These are phyloP conservation scores for Blastobotrys elegans DNA, from an alignment of 1,139 yeast species.

Conservation along the genomic window DNA sequence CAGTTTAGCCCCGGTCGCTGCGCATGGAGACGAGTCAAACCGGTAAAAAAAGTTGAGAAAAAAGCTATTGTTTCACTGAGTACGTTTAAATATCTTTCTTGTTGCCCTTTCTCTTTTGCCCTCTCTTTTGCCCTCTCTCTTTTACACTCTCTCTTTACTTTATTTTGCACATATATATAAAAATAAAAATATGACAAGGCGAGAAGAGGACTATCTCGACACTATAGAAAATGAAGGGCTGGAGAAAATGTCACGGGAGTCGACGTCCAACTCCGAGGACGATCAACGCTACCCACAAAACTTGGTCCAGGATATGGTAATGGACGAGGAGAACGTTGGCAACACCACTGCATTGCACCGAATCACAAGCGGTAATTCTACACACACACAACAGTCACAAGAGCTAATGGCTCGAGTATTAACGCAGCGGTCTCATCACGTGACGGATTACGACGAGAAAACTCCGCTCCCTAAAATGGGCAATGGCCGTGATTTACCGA, in stretches of 20 bases:
- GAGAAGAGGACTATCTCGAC: background rate
- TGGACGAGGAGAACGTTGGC: background rate
- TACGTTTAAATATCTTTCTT: too few species aligned
- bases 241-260: background rate
- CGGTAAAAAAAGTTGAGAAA: too few species aligned
- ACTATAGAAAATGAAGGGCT: background rate
- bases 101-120: too few species aligned
- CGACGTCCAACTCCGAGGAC: background rate
- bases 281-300: slow-evolving; percentile 4
- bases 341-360: background rate
- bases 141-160: too few species aligned
- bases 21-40: too few species aligned
- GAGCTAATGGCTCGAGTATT: slow-evolving; percentile 1
- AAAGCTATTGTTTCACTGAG: too few species aligned
- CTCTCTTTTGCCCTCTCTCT: background rate
- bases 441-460: background rate
- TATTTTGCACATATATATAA: background rate
- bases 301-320: slow-evolving; percentile 6
- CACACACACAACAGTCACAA: background rate
- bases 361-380: background rate
- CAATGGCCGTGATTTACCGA: slow-evolving; percentile 46
- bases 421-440: background rate
- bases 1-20: too few species aligned
- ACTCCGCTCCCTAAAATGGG: slow-evolving; percentile 33
- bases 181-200: background rate